phyloP scores from a whole-genome alignment of 1,284 basidiomycete genomes.

The Pseudozyma thailandica region DNA sequence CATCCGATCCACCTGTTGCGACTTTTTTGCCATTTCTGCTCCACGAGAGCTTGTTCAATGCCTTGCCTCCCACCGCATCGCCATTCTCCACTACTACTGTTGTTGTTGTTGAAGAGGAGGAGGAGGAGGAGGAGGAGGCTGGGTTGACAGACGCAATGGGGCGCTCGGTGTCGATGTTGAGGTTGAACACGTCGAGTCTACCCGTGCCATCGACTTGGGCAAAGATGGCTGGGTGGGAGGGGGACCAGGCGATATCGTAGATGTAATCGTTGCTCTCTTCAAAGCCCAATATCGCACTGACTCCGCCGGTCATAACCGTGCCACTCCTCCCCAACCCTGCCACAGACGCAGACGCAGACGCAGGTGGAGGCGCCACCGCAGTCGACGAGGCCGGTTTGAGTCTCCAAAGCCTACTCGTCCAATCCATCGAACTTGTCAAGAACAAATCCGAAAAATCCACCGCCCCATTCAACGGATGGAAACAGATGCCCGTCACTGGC shows the following conservation, averaged over 20 bases:
- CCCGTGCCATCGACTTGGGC: constrained; percentile 93
- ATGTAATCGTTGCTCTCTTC: constrained; percentile 98
- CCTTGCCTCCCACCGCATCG: constrained; percentile 63
- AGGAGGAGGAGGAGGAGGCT: neutral
- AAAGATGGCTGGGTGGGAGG: constrained; percentile 90
- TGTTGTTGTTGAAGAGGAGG: neutral
- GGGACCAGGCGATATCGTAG: constrained; percentile 99
- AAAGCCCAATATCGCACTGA: constrained; percentile 69
- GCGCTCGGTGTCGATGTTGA: constrained; percentile 88
- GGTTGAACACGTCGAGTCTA: constrained; percentile 94
- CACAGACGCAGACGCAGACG: neutral
- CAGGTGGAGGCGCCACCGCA: neutral
- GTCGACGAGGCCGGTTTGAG: constrained; percentile 12
- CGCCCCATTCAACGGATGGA: constrained; percentile 76
- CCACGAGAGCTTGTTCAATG: constrained; percentile 95
- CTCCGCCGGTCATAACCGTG: neutral
- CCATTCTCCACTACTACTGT: neutral
- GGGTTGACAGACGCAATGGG: constrained; percentile 13
- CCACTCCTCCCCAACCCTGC: neutral
- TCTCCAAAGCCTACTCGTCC: constrained; percentile 61
- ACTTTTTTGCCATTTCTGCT: constrained; percentile 86
- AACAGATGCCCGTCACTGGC: constrained; percentile 90
- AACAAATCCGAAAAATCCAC: constrained; percentile 96
- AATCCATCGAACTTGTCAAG: constrained; percentile 72
- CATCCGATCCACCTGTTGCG: constrained; percentile 89